Conservation (phyloP, 2,329 filamentous ascomycete genomes). For the Periconia macrospinosa region DNA sequence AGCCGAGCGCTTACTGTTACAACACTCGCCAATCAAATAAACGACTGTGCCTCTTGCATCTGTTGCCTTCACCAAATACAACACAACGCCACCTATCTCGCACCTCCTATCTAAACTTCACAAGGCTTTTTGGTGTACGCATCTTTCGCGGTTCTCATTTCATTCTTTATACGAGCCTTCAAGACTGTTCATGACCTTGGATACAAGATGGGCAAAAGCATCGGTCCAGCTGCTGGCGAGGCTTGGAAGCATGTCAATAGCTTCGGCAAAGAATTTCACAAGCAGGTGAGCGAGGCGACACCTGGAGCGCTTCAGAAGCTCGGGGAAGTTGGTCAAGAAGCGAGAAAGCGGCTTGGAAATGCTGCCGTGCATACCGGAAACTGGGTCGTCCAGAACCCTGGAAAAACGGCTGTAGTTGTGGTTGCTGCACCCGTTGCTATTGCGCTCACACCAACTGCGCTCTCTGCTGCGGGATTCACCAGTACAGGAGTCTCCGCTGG, state of each 20-base stretch:
- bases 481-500: constrained; percentile 14
- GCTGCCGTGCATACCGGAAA: constrained; percentile 4
- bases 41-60: too few relatives aligned
- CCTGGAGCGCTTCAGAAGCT: background rate
- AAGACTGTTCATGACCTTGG: constrained; percentile 7
- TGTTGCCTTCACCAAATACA: too few relatives aligned
- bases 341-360: background rate
- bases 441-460: background rate
- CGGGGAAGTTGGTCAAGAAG: background rate
- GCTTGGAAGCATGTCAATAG: constrained; percentile 7
- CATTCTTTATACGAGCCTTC: background rate
- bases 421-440: constrained; percentile 9
- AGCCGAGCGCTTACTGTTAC: too few relatives aligned
- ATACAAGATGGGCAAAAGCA: constrained; percentile 4
- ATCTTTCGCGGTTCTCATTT: too few relatives aligned
- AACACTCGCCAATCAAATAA: too few relatives aligned
- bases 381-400: constrained; percentile 16
- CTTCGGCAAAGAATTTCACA: constrained; percentile 7
- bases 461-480: constrained; percentile 13
- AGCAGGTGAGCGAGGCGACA: background rate
- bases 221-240: constrained; percentile 4
- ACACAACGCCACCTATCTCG: too few relatives aligned
- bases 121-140: too few relatives aligned
- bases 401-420: constrained; percentile 11
- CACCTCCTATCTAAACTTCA: too few relatives aligned